phyloP scores from a whole-genome alignment of 805 yeast species.

The Wickerhamiella australiensis region DNA sequence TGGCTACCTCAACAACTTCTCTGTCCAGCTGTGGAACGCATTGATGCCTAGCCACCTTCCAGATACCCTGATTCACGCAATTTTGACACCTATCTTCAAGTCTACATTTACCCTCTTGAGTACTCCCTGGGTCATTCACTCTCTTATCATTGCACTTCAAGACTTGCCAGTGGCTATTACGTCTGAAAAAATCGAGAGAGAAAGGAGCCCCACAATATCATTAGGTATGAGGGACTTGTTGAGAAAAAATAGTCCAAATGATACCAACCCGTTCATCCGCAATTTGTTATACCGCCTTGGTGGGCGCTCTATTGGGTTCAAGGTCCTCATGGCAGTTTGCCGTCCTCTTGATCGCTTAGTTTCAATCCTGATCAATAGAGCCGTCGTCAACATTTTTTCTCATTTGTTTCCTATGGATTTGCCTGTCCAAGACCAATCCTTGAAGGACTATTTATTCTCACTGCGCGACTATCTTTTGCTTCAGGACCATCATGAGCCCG shows the following conservation, averaged over 20 bases:
- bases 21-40: slow-evolving; percentile 9
- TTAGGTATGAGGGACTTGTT: background rate
- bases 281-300: slow-evolving; percentile 7
- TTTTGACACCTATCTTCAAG: slow-evolving; percentile 6
- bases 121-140: slow-evolving; percentile 8
- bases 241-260: background rate
- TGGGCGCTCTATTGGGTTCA: background rate
- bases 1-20: background rate
- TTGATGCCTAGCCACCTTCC: slow-evolving; percentile 9
- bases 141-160: background rate
- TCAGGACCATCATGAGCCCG: slow-evolving; percentile 6
- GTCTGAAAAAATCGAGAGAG: background rate
- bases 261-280: slow-evolving; percentile 8
- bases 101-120: background rate
- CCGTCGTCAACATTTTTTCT: background rate
- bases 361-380: background rate
- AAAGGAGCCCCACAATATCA: background rate
- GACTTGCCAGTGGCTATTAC: background rate
- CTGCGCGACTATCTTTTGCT: slow-evolving; percentile 4
- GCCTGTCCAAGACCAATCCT: background rate
- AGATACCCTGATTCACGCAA: slow-evolving; percentile 6
- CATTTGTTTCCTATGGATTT: background rate
- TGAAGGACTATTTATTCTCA: background rate
- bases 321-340: background rate
- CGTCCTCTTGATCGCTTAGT: background rate